Evolutionary conservation across 768 basidiomycete genomes (phyloP).

Genomic region (Dioszegia aurantiaca): DNA sequence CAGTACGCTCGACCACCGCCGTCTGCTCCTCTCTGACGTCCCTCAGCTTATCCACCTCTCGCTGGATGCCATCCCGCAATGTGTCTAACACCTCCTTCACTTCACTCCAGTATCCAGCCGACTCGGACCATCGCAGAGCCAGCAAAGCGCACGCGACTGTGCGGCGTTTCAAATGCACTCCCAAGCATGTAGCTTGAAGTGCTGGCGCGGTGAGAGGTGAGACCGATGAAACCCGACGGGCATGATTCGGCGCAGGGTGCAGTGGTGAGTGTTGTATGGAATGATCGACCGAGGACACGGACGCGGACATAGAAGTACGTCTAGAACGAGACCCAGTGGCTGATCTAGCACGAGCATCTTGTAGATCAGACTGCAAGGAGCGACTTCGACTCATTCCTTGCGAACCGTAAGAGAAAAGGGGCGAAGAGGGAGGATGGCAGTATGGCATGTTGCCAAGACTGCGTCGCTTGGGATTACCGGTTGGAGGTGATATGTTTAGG

Average conservation of each 20-base stretch:
- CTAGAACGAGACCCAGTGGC: constrained; percentile 20
- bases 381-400: constrained; percentile 14
- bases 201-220: constrained; percentile 36
- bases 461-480: constrained; percentile 31
- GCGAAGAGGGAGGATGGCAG: constrained; percentile 18
- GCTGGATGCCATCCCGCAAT: constrained; percentile 12
- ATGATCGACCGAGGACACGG: neutral
- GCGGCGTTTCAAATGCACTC: constrained; percentile 42
- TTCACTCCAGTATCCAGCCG: constrained; percentile 25
- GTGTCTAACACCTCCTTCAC: constrained; percentile 5
- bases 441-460: constrained; percentile 44
- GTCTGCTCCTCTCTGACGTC: neutral
- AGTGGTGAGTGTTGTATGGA: neutral
- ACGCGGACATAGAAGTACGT: constrained; percentile 8
- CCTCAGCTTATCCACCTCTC: constrained; percentile 16
- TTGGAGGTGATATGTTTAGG: constrained; percentile 10
- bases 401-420: neutral
- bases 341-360: constrained; percentile 23
- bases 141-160: constrained; percentile 46
- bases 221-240: constrained; percentile 16
- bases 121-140: constrained; percentile 35
- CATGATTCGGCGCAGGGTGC: neutral
- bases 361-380: constrained; percentile 27
- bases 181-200: constrained; percentile 43
- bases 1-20: neutral